Evolutionary conservation across 768 basidiomycete genomes (phyloP).

Genomic region (Rhodotorula graminis): DNA sequence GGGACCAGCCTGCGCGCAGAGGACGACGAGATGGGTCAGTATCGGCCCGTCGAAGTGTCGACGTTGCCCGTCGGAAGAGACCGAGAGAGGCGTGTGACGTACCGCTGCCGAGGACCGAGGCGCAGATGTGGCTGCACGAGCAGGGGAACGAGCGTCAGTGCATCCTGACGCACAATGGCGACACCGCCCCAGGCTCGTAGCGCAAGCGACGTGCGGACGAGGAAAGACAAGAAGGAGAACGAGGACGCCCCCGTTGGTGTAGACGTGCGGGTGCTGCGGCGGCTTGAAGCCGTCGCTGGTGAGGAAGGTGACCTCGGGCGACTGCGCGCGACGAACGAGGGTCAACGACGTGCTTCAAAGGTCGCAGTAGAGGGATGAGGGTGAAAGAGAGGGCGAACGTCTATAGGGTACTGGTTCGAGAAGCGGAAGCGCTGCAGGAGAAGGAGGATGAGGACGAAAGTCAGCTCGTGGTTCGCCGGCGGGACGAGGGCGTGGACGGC

Average conservation of each 20-base stretch:
- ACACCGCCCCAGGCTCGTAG: no score
- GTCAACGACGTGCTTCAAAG: not conserved
- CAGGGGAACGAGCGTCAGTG: no score
- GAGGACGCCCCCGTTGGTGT: conserved; percentile 41
- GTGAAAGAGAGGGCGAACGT: conserved; percentile 7
- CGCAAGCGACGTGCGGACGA: no score
- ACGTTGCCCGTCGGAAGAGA: no score
- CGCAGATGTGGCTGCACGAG: conserved; percentile 62
- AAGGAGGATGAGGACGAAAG: conserved; percentile 53
- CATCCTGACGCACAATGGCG: no score
- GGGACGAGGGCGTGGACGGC: not conserved
- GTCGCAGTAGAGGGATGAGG: no score
- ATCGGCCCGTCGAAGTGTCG: no score
- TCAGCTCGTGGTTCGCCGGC: not conserved
- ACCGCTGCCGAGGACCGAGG: conserved; percentile 71
- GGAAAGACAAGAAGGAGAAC: no score
- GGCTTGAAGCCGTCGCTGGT: conserved; percentile 60
- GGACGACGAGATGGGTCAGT: not conserved
- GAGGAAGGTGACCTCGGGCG: conserved; percentile 81
- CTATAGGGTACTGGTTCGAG: conserved; percentile 72
- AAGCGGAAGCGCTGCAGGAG: conserved; percentile 68
- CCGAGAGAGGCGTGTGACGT: not conserved
- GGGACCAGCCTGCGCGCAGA: conserved; percentile 67
- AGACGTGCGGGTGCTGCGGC: conserved; percentile 83
- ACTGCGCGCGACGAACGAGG: conserved; percentile 48